phyloP scores from a whole-genome alignment of 2,329 filamentous ascomycete species.

The Decorospora gaudefroyi region DNA sequence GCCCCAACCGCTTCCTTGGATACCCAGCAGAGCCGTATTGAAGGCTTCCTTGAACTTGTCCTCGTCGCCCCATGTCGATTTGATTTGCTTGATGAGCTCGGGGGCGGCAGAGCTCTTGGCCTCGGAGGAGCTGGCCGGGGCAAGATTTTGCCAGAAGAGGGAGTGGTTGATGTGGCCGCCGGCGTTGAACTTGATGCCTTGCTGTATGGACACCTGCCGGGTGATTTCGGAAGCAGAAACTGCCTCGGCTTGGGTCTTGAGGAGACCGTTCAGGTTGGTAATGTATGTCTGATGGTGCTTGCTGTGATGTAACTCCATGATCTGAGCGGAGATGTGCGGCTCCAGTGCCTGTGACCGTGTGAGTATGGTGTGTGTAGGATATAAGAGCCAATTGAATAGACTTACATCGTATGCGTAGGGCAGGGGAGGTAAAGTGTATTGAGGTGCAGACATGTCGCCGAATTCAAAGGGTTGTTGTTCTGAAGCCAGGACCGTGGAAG shows the following conservation, averaged over 20 bases:
- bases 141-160: conserved; percentile 87
- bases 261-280: conserved; percentile 71
- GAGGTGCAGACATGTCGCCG: conserved; percentile 45
- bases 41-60: conserved; percentile 69
- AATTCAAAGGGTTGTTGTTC: conserved; percentile 45
- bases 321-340: conserved; percentile 74
- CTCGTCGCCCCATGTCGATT: conserved; percentile 69
- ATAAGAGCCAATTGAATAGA: conserved; percentile 10
- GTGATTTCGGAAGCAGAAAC: conserved; percentile 62
- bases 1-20: conserved; percentile 87
- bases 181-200: conserved; percentile 81
- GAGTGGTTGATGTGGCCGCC: conserved; percentile 93
- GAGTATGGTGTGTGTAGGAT: conserved; percentile 4
- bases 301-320: conserved; percentile 79
- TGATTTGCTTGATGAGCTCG: conserved; percentile 64
- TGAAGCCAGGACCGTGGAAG: conserved; percentile 23
- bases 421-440: conserved; percentile 66
- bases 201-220: conserved; percentile 68
- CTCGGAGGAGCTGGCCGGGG: conserved; percentile 62
- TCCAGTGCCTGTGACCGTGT: conserved; percentile 63
- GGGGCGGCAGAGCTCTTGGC: conserved; percentile 62
- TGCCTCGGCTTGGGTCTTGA: conserved; percentile 64
- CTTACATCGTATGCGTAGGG: conserved; percentile 73
- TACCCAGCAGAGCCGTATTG: conserved; percentile 65
- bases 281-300: conserved; percentile 83